Percentiles rank a stretch among this genome's conserved stretches.
Evolutionary conservation across 306 rosid genomes (phyloP).

Genomic region (Hippophae tibetana): DNA sequence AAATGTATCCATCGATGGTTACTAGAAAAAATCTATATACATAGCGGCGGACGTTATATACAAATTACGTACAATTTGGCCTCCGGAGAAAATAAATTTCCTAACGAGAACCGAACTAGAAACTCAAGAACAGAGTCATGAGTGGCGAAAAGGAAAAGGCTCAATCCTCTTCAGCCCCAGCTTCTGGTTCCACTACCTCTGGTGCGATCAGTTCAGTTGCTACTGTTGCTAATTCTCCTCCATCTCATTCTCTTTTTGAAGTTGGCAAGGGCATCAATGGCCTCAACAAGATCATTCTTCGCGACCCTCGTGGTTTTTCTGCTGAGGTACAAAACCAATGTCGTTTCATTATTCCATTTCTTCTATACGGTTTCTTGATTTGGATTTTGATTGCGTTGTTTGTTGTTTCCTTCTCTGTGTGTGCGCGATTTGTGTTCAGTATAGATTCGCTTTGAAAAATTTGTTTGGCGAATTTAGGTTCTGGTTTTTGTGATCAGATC

Average conservation of each 20-base stretch:
- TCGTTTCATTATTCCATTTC: background rate
- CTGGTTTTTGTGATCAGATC: background rate
- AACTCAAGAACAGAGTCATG: conserved; percentile 14
- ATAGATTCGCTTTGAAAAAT: conserved; percentile 1
- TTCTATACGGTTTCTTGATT: background rate
- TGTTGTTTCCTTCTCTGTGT: background rate
- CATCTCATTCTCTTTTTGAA: conserved; percentile 14
- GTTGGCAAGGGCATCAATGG: conserved; percentile 62
- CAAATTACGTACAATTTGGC: background rate
- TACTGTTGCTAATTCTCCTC: background rate
- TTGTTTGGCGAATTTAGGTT: conserved; percentile 6
- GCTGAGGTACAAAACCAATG: conserved; percentile 25
- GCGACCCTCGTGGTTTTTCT: conserved; percentile 32
- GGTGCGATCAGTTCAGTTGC: background rate
- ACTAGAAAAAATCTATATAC: background rate
- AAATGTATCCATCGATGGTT: background rate
- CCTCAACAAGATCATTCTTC: conserved; percentile 36
- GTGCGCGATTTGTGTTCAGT: background rate
- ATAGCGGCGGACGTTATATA: background rate
- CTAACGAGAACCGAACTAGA: background rate
- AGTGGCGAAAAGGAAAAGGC: conserved; percentile 28
- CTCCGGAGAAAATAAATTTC: background rate
- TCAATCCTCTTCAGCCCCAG: conserved; percentile 11
- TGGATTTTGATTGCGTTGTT: background rate
- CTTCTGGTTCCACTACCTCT: conserved; percentile 2